Conservation (phyloP, 306 rosid genomes). For the Inga laurina region DNA sequence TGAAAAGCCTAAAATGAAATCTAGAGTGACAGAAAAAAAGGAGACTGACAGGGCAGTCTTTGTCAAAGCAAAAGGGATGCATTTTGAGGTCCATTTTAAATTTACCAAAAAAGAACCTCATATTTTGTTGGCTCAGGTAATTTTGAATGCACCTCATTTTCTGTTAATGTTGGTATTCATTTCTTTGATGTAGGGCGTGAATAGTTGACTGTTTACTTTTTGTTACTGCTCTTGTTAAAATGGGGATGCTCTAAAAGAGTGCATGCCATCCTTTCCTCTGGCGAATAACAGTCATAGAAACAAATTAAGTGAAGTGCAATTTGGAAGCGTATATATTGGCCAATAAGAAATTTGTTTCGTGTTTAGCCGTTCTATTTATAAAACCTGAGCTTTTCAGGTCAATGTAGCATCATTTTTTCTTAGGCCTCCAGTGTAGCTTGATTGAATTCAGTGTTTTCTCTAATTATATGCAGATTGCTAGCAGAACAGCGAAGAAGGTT, state of each 20-base stretch:
- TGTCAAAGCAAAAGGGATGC: constrained; percentile 57
- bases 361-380: not conserved
- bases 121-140: constrained; percentile 83
- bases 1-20: constrained; percentile 30
- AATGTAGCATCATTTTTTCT: not conserved
- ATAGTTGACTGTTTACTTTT: not conserved
- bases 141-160: constrained; percentile 11
- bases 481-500: constrained; percentile 69
- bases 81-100: constrained; percentile 73
- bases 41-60: constrained; percentile 52
- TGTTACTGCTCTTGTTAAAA: not conserved
- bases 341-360: not conserved
- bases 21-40: constrained; percentile 32
- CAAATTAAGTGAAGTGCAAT: constrained; percentile 14
- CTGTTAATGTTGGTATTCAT: not conserved
- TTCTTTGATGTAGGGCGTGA: not conserved
- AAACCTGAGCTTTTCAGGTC: not conserved
- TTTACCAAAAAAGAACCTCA: constrained; percentile 61
- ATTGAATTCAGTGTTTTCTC: constrained; percentile 20
- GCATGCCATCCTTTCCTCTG: not conserved
- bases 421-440: not conserved
- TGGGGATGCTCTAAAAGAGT: not conserved
- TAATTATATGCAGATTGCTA: constrained; percentile 62
- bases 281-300: not conserved
- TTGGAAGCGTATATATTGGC: not conserved